Percentiles rank a stretch among this genome's conserved stretches.
Evolutionary conservation across 208 protist genomes (phyloP).

Genomic region (Leishmania mexicana): DNA sequence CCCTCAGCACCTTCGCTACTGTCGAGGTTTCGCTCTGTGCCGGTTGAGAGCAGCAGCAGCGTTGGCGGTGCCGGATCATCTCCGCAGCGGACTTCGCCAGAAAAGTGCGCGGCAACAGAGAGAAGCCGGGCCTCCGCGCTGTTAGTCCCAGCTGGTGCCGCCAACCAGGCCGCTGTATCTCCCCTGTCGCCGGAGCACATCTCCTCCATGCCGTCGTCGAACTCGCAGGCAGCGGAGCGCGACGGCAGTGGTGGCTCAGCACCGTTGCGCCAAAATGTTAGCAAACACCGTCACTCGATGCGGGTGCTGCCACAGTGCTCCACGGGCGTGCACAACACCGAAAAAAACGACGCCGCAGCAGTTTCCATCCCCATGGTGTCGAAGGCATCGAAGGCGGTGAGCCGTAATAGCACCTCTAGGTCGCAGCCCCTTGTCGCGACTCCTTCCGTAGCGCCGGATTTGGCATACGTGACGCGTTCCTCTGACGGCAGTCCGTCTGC

Average conservation of each 20-base stretch:
- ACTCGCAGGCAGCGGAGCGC: not conserved
- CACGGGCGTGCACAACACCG: not conserved
- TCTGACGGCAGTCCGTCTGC: not conserved
- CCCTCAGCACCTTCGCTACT: not conserved
- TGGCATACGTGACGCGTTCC: not conserved
- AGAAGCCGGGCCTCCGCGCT: not conserved
- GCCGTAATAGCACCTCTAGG: not conserved
- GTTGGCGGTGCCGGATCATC: not conserved
- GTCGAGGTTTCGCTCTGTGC: not conserved
- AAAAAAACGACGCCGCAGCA: no score
- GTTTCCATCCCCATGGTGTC: not conserved
- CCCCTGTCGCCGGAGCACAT: not conserved
- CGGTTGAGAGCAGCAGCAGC: not conserved
- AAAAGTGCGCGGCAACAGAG: not conserved
- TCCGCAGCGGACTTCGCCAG: not conserved
- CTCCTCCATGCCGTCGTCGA: not conserved
- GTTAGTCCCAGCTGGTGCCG: not conserved
- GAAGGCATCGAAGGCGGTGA: not conserved
- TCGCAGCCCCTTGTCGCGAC: constrained; percentile 2
- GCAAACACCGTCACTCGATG: not conserved
- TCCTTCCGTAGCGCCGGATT: constrained; percentile 1
- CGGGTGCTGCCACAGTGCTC: not conserved
- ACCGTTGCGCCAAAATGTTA: not conserved
- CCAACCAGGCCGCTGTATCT: not conserved
- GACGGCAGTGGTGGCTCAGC: not conserved